These are phyloP conservation scores for Taiwanofungus camphoratus DNA, from an alignment of 1,284 basidiomycete species.

Conservation along the genomic window DNA sequence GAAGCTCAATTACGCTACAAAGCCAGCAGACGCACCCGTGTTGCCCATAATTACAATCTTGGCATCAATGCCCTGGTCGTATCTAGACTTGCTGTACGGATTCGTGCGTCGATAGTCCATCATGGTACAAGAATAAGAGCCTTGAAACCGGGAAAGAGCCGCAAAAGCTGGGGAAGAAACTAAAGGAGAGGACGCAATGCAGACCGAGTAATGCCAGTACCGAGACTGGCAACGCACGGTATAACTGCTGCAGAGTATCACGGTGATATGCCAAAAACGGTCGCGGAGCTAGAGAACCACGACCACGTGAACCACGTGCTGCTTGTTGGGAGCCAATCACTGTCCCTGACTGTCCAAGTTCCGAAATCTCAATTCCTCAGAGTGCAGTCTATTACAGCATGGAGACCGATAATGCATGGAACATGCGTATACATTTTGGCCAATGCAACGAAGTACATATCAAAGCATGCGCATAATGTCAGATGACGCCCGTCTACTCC, in stretches of 20 bases:
- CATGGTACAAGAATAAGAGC: slow-evolving; percentile 26
- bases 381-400: slow-evolving; percentile 1
- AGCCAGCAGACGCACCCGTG: slow-evolving; percentile 54
- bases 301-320: slow-evolving; percentile 7
- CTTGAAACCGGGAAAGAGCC: slow-evolving; percentile 17
- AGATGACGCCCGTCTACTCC: slow-evolving; percentile 39
- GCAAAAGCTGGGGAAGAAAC: slow-evolving; percentile 18
- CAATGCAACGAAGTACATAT: slow-evolving; percentile 25
- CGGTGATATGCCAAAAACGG: slow-evolving; percentile 8
- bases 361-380: neutral
- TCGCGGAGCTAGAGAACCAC: slow-evolving; percentile 3
- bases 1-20: neutral
- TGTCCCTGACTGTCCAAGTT: too few species aligned
- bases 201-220: slow-evolving; percentile 13
- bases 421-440: slow-evolving; percentile 30
- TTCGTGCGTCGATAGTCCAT: slow-evolving; percentile 42
- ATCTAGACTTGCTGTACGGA: slow-evolving; percentile 58
- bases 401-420: slow-evolving; percentile 7
- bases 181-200: too few species aligned
- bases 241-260: slow-evolving; percentile 4
- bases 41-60: slow-evolving; percentile 98
- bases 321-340: too few species aligned
- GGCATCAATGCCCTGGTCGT: slow-evolving; percentile 83
- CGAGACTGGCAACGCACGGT: slow-evolving; percentile 3
- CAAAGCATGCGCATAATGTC: slow-evolving; percentile 26